Evolutionary conservation across 2,329 filamentous ascomycete species (phyloP), one percentile per base, ranked within the genome.

Genomic region (Myriosclerotinia curreyana): DNA sequence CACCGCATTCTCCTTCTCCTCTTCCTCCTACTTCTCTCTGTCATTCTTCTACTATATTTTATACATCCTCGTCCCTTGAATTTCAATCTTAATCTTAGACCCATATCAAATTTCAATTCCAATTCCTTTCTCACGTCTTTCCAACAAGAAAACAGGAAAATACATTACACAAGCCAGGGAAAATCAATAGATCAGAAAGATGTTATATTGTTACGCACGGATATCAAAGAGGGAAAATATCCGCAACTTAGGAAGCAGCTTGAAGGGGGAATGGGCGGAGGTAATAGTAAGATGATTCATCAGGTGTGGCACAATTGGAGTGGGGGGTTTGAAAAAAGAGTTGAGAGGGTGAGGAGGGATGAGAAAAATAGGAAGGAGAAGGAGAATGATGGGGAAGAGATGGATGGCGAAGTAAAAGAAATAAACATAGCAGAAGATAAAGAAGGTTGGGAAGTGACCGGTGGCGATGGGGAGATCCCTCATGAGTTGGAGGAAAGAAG

Each of bases 291-390:
- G 15, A 38, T 59, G 22, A 15, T 59, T 14, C 56, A 59, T 59
- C 56, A 59, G 31, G 34, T 59, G n/a, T 59, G 56, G 56, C 28
- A 48, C 17, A 49, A 59, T 49, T 36, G 15, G 40, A 15, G 28
- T 20, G 56, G 56, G 3, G 56, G 28, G 2, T 59, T 59, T 46
- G 56, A 36, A 5, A 15, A 31, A 2, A 51, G 9, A n/a, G 56
- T 49, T 38, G 44, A 12, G 31, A 44, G 38, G 15, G 17, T 7
- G 20, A 31, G 31, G 4, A 1, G 54, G 9, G 20, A 15, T 20
- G 17, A 5, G 17, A 15, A 15, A 31, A 3, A 8, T 15, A 2
- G 2, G 1, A 2, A 2, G 1, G 8, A 34, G 2, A 22, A 17
- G 20, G 3, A 17, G 15, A 31, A 56, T 40, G 22, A 14, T 5